Evolutionary conservation across 805 yeast genomes (phyloP).

Genomic region (Schizosaccharomyces cryophilus): DNA sequence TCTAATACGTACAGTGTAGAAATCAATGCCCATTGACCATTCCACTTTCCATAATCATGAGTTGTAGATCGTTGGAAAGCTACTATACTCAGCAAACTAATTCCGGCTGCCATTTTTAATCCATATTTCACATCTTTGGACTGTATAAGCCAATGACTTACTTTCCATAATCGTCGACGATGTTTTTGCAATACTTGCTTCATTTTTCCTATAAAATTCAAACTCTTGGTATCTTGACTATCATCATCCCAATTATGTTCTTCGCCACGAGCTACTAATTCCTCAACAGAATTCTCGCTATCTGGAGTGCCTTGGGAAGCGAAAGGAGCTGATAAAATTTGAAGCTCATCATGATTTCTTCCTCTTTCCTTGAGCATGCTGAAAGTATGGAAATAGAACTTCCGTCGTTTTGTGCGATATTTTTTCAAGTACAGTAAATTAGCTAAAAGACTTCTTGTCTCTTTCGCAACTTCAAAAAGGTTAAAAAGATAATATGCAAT

Average conservation of each 20-base stretch:
- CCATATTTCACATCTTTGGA: background rate
- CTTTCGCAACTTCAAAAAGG: background rate
- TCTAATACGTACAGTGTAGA: background rate
- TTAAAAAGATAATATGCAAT: background rate
- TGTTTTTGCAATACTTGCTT: background rate
- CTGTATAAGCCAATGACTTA: background rate
- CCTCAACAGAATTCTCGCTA: background rate
- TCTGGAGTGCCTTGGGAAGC: background rate
- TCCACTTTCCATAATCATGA: background rate
- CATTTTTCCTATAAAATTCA: background rate
- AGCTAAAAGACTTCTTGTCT: background rate
- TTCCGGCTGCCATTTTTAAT: slow-evolving; percentile 1
- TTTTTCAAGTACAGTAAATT: background rate
- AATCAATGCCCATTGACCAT: background rate
- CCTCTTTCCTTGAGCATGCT: too few species aligned
- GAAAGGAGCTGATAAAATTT: background rate
- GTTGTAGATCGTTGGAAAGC: background rate
- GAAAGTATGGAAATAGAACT: background rate
- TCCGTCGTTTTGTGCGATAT: background rate
- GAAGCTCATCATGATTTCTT: background rate
- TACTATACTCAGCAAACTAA: background rate
- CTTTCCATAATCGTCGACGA: background rate
- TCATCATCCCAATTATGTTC: background rate
- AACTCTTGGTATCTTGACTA: background rate
- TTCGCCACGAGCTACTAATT: background rate